Percentiles rank a stretch among this genome's conserved stretches.
Evolutionary conservation across 352 stramenopile genomes (phyloP).

Genomic region (Pythium dissimile): DNA sequence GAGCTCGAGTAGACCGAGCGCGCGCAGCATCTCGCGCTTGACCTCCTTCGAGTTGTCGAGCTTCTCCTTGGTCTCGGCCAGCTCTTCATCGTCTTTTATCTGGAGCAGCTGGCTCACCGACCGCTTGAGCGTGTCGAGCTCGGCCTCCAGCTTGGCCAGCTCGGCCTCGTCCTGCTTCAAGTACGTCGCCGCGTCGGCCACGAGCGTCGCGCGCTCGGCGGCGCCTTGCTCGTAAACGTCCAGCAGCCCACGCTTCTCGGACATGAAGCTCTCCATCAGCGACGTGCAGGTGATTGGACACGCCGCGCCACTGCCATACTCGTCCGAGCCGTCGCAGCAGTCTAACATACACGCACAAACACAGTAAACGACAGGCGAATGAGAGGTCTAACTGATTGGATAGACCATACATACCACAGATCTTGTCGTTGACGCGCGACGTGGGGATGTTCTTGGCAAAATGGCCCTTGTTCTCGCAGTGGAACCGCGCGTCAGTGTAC

Average conservation of each 20-base stretch:
- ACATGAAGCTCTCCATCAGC: constrained; percentile 38
- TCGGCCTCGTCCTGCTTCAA: constrained; percentile 18
- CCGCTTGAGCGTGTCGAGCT: constrained; percentile 22
- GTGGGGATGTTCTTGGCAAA: constrained; percentile 57
- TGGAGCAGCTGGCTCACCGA: constrained; percentile 48
- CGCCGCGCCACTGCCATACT: constrained; percentile 57
- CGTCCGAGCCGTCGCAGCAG: constrained; percentile 81
- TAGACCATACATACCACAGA: constrained; percentile 48
- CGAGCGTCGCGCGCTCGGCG: constrained; percentile 38
- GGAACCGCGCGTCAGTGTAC: constrained; percentile 49
- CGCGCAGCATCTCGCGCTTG: constrained; percentile 41
- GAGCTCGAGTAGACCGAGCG: constrained; percentile 60
- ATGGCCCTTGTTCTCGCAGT: constrained; percentile 75
- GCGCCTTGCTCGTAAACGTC: constrained; percentile 64
- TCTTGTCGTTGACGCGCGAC: constrained; percentile 68
- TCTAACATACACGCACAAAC: constrained; percentile 41
- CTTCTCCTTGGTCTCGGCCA: constrained; percentile 31
- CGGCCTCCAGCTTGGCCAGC: constrained; percentile 19
- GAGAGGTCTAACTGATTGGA: neutral
- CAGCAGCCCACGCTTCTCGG: constrained; percentile 61
- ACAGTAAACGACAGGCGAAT: neutral
- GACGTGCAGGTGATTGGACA: constrained; percentile 42
- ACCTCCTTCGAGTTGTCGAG: constrained; percentile 22
- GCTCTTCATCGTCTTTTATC: constrained; percentile 44
- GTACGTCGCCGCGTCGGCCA: constrained; percentile 27